Evolutionary conservation across 768 basidiomycete species (phyloP).

Genomic region (Suillus subluteus): DNA sequence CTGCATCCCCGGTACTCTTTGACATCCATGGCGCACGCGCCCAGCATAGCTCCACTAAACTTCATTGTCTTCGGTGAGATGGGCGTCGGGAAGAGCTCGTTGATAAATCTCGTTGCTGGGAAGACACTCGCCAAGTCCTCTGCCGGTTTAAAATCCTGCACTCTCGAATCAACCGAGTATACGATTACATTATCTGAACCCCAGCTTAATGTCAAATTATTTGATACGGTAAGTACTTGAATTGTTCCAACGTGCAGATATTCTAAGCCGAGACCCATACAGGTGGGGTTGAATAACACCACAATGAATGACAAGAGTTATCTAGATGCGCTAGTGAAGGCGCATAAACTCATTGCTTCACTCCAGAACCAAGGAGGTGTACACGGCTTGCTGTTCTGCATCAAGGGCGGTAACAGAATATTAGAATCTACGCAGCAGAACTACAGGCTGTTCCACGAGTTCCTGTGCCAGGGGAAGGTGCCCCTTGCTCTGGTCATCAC

Average conservation of each 20-base stretch:
- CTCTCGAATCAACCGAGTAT: conserved; percentile 9
- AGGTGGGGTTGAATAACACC: conserved; percentile 32
- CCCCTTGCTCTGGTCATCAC: conserved; percentile 37
- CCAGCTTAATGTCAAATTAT: not conserved
- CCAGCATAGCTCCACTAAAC: not conserved
- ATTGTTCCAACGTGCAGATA: not conserved
- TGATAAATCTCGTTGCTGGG: conserved; percentile 16
- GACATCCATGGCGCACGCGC: not conserved
- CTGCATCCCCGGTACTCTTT: not conserved
- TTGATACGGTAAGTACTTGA: not conserved
- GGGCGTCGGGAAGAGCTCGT: conserved; percentile 16
- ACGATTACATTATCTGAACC: not conserved
- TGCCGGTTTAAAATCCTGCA: conserved; percentile 7
- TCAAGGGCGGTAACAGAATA: conserved; percentile 30
- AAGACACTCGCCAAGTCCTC: conserved; percentile 4
- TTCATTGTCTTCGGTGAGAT: conserved; percentile 15
- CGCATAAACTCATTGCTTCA: conserved; percentile 35
- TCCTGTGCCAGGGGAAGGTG: conserved; percentile 36
- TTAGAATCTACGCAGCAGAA: conserved; percentile 31
- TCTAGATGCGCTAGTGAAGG: conserved; percentile 31
- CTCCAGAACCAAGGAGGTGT: conserved; percentile 39
- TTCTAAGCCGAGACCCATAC: not conserved
- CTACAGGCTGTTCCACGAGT: conserved; percentile 38
- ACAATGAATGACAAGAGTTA: conserved; percentile 26
- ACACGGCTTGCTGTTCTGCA: conserved; percentile 43